These are phyloP conservation scores for Fusarium sp. DNA, from an alignment of 2,329 filamentous ascomycete species.

Conservation along the genomic window DNA sequence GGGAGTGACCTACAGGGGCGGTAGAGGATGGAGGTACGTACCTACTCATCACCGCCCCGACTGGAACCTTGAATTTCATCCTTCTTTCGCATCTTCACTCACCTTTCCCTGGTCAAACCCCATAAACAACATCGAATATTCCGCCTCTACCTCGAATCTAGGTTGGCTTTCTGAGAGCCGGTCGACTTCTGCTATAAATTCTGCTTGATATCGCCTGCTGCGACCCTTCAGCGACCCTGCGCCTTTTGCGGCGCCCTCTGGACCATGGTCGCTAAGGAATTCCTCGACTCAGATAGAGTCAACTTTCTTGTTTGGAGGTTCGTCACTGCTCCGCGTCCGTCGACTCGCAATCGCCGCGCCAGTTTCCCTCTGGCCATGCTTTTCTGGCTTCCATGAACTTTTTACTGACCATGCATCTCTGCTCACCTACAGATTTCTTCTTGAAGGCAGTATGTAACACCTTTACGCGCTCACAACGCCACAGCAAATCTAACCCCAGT, in stretches of 20 bases:
- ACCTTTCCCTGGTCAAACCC: slow-evolving; percentile 41
- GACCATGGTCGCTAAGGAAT: slow-evolving; percentile 67
- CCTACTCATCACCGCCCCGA: slow-evolving; percentile 44
- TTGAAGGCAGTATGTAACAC: slow-evolving; percentile 70
- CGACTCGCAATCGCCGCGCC: slow-evolving; percentile 29
- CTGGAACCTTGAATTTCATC: slow-evolving; percentile 50
- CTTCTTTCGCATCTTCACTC: slow-evolving; percentile 50
- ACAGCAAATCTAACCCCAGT: slow-evolving; percentile 42
- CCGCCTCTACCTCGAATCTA: slow-evolving; percentile 27
- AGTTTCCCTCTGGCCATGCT: slow-evolving; percentile 16
- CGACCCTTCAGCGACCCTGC: slow-evolving; percentile 45
- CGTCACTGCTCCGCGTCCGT: slow-evolving; percentile 53
- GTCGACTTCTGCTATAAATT: slow-evolving; percentile 18
- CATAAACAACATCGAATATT: slow-evolving; percentile 27
- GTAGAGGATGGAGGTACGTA: slow-evolving; percentile 43
- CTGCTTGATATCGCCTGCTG: slow-evolving; percentile 19
- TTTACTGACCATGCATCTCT: slow-evolving; percentile 37
- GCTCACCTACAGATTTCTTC: slow-evolving; percentile 61
- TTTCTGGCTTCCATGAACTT: slow-evolving; percentile 12
- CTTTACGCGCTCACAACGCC: slow-evolving; percentile 31
- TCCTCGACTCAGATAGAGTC: slow-evolving; percentile 73
- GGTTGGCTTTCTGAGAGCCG: slow-evolving; percentile 32
- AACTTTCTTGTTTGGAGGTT: slow-evolving; percentile 79
- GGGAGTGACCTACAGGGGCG: slow-evolving; percentile 29
- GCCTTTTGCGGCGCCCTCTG: slow-evolving; percentile 49